Evolutionary conservation across 2,329 filamentous ascomycete genomes (phyloP).

Genomic region (Xylaria arbuscula): DNA sequence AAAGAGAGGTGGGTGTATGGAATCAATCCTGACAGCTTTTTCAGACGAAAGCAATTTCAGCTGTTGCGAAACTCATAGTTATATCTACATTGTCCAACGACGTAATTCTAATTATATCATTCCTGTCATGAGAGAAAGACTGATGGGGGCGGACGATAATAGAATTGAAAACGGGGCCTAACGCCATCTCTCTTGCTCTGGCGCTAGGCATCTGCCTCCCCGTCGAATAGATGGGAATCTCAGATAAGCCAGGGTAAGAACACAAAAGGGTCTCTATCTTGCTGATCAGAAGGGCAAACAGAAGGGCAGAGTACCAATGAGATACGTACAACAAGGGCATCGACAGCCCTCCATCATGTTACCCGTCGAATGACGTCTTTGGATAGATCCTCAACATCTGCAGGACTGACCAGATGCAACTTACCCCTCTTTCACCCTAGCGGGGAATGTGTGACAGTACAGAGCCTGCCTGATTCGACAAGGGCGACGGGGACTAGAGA

Average conservation of each 20-base stretch:
- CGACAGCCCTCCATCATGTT: not conserved
- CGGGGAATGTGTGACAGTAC: too few species aligned
- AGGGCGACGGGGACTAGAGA: not conserved
- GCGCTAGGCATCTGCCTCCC: not conserved
- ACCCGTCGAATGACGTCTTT: not conserved
- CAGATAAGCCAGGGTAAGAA: not conserved
- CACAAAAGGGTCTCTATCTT: not conserved
- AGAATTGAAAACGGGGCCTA: not conserved
- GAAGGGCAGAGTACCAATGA: not conserved
- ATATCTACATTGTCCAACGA: not conserved
- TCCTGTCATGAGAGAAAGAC: not conserved
- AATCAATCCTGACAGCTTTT: not conserved
- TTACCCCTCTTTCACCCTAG: too few species aligned
- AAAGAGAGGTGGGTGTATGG: not conserved
- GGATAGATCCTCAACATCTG: not conserved
- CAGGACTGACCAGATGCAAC: not conserved
- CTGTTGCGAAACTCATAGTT: not conserved
- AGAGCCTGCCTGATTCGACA: slow-evolving; percentile 11
- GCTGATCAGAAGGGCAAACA: not conserved
- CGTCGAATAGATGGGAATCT: too few species aligned
- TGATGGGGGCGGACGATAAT: slow-evolving; percentile 20
- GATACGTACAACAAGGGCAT: not conserved
- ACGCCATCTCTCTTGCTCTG: not conserved
- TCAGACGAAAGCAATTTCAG: not conserved
- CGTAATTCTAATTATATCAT: slow-evolving; percentile 9